A percentile compares a stretch with the other conserved stretches of the same genome.
These are phyloP conservation scores for Craterostigma plantagineum DNA, from an alignment of 257 asterid species.

Conservation along the genomic window DNA sequence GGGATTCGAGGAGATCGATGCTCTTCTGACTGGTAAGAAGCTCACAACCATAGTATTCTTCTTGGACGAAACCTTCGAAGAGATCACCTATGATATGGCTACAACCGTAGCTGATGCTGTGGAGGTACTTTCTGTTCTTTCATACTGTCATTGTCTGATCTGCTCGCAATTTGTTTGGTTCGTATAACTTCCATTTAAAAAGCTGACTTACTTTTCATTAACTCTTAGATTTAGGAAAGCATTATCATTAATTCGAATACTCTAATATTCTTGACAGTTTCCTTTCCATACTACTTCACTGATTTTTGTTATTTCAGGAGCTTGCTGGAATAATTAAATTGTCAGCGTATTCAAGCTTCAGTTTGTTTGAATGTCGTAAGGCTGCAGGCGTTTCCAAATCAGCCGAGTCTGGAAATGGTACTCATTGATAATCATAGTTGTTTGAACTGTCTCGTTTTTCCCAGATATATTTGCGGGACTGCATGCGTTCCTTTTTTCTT, in stretches of 20 bases:
- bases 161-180: no score
- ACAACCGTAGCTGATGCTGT: slow-evolving; percentile 91
- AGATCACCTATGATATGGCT: slow-evolving; percentile 90
- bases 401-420: slow-evolving; percentile 87
- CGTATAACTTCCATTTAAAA: no score
- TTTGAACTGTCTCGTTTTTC: background rate
- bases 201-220: no score
- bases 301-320: slow-evolving; percentile 40
- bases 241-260: no score
- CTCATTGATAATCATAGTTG: background rate
- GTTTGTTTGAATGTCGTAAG: slow-evolving; percentile 87
- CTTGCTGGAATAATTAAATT: slow-evolving; percentile 88
- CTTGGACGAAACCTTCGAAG: slow-evolving; percentile 97
- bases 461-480: background rate
- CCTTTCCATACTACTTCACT: background rate
- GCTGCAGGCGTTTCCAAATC: slow-evolving; percentile 80
- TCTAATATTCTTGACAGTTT: background rate
- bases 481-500: background rate
- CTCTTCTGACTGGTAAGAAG: slow-evolving; percentile 78
- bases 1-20: slow-evolving; percentile 91
- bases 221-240: no score
- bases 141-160: background rate
- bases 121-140: slow-evolving; percentile 48
- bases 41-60: slow-evolving; percentile 92
- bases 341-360: slow-evolving; percentile 78